Base-by-base conservation (phyloP, 2,329 filamentous ascomycete genomes). In the Fusarium nanum region DNA sequence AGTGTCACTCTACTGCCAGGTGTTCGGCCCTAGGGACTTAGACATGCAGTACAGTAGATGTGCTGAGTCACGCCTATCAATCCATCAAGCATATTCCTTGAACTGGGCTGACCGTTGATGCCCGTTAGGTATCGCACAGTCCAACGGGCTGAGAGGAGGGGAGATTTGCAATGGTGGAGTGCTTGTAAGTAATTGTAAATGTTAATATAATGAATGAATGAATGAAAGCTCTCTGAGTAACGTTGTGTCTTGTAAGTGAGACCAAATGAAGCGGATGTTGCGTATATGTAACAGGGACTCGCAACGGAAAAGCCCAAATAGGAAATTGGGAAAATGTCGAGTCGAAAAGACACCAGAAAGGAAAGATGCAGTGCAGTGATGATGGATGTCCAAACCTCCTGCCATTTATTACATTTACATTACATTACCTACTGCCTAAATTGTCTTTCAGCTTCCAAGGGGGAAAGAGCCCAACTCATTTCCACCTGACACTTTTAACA, bases 391-490 rank as follows among this genome's bases (percentile, higher is more conserved):
- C 10, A 37, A 62, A 60, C 41, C 48, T 57, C 42, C 22, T 60
- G 53, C 44, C 32, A 42, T 53, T 49, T 28, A n/a, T 50, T 30
- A 6, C 12, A 30, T 30, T 30, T 50, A 20, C 20, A 18, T 30
- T 50, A 20, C 20, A 18, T n/a, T 50, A 20, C 54, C 22, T 32
- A 16, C 34, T 57, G 48, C 47, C 53, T 30, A 52, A 66, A 50
- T 20, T 44, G 32, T 42, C 47, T 25, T 49, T 50, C 40, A 49
- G 34, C 48, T 46, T 56, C 18, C 23, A 53, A 16, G 44, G 53
- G 56, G 53, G 56, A 69, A 70, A 30, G 67, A 64, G 41, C 46
- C 58, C 28, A 57, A 25, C 64, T 71, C 68, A 71, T 71, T 71
- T 71, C 64, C 68, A 65, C 68, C 68, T 62, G 64, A 66, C 56